Evolutionary conservation across 306 rosid genomes (phyloP), one percentile per base, ranked within the genome.

Genomic region (Abrus precatorius): DNA sequence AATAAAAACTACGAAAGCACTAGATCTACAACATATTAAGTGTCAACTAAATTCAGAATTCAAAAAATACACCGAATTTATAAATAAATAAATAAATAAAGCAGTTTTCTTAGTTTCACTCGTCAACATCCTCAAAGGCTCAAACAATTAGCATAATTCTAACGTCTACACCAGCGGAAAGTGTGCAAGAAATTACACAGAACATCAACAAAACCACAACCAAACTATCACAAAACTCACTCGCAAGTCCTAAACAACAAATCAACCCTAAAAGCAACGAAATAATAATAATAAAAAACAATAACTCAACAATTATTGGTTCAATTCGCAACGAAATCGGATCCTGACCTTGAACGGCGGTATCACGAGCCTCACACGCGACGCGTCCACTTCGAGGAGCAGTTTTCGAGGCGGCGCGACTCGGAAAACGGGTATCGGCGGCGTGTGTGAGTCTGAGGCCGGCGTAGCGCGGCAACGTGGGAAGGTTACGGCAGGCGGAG

Each of bases 321-420:
- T 55, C 11, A 9, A 20, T 63, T n/a, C 28, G 56, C 40, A 20
- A 56, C 32, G 11, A 59, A 67, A 30, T 14, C 33, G 50, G 49
- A 78, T 44, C 64, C 86, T 65, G 75, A 95, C 99, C 98, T 63
- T 78, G 71, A 34, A 91, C 88, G 2, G 99, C 89, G 34, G 97
- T 90, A 5, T 91, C 85, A 77, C 86, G 92, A 50, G 92, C 97
- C 88, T 91, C 94, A 56, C 98, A 95, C 50, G 78, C 87, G 74
- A 90, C 54, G 27, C 55, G 59, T 34, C 82, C 90, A 1, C 84
- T 13, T 9, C 87, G 94, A n/a, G 79, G 83, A 63, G 86, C 50
- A 45, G 70, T 55, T 72, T 85, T 85, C 4, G 85, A 47, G 32
- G 13, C 53, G 9, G 72, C 13, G 7, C 34, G 75, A 41, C 75